A percentile compares a stretch with the other conserved stretches of the same genome.
Evolutionary conservation across 192 early-diverging fungal species (phyloP).

Genomic region (Coemansia asiatica): DNA sequence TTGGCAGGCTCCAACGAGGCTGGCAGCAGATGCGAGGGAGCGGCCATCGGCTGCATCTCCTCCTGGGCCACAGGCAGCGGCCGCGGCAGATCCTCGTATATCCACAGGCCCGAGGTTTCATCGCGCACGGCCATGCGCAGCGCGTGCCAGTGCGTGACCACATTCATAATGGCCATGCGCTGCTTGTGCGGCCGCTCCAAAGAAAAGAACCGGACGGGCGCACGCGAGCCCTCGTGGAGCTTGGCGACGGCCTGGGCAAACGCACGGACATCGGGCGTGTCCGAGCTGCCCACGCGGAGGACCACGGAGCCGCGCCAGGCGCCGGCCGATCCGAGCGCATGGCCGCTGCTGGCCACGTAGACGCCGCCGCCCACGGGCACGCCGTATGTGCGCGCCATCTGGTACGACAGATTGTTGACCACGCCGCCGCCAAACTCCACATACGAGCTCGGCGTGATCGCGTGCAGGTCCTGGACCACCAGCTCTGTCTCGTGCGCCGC

Average conservation of each 20-base stretch:
- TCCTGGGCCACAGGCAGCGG: constrained; percentile 13
- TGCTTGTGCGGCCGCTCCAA: constrained; percentile 80
- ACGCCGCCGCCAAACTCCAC: constrained; percentile 89
- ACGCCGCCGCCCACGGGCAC: constrained; percentile 70
- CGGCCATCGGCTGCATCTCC: neutral
- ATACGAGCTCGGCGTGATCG: constrained; percentile 80
- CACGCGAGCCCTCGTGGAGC: constrained; percentile 74
- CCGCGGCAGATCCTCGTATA: constrained; percentile 67
- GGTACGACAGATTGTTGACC: constrained; percentile 75
- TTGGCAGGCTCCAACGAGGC: constrained; percentile 69
- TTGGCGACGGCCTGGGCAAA: constrained; percentile 72
- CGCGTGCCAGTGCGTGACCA: constrained; percentile 84
- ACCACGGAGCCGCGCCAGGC: constrained; percentile 74
- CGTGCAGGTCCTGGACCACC: constrained; percentile 68
- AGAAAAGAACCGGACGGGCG: constrained; percentile 69
- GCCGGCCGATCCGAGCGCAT: constrained; percentile 66
- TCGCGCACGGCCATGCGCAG: constrained; percentile 79
- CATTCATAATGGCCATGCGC: constrained; percentile 78
- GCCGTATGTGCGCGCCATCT: constrained; percentile 71
- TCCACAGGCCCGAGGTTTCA: constrained; percentile 78
- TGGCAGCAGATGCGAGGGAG: constrained; percentile 52
- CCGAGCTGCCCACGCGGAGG: constrained; percentile 66
- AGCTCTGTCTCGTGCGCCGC: constrained; percentile 52
- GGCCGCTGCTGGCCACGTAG: constrained; percentile 75
- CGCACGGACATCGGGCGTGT: constrained; percentile 71